Conservation (phyloP, 306 rosid species). For the Gillenia trifoliata region DNA sequence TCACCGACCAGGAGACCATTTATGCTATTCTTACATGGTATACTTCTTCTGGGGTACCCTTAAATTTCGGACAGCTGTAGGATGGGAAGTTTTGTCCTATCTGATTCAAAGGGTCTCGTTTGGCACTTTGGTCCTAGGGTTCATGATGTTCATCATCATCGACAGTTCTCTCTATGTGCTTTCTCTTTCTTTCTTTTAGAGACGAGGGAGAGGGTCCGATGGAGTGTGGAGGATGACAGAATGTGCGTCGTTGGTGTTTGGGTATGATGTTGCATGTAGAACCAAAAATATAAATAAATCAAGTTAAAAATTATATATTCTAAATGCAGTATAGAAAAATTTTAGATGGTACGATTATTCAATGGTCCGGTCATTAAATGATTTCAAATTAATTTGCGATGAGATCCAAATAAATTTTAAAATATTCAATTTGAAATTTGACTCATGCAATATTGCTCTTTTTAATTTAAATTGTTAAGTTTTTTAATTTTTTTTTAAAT, state of each 20-base stretch:
- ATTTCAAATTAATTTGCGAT: no score
- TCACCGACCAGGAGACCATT: no score
- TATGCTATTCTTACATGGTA: constrained; percentile 10
- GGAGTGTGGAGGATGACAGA: background rate
- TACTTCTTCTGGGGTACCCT: constrained; percentile 16
- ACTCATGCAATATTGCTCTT: background rate
- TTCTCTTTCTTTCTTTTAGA: background rate
- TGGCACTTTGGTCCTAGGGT: constrained; percentile 12
- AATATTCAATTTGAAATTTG: no score
- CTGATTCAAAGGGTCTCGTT: constrained; percentile 34
- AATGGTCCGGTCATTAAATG: no score
- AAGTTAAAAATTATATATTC: background rate
- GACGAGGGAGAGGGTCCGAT: background rate
- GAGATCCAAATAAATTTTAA: no score
- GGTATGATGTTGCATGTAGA: background rate
- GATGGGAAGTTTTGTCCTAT: constrained; percentile 57
- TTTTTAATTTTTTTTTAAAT: background rate
- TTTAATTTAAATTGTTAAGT: no score
- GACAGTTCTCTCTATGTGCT: background rate
- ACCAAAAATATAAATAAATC: background rate
- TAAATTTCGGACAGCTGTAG: constrained; percentile 45
- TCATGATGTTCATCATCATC: constrained; percentile 27
- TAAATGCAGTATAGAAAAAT: background rate
- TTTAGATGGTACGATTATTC: no score
- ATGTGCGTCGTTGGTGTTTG: background rate